Conservation (phyloP, 192 early-diverging fungal species). For the Backusella mclennaniae region DNA sequence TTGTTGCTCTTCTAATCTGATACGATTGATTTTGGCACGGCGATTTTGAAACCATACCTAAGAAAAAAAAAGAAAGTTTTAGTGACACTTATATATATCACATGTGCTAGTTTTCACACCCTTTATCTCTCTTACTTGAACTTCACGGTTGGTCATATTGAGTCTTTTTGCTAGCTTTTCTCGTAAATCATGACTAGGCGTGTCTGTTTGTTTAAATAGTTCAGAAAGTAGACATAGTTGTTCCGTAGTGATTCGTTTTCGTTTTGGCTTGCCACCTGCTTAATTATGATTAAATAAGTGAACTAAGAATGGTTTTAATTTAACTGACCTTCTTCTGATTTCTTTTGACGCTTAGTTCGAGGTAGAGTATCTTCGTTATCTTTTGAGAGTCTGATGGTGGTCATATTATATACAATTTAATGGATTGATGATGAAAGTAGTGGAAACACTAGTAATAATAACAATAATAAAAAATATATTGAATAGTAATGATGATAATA, state of each 20-base stretch:
- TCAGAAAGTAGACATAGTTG: slow-evolving; percentile 67
- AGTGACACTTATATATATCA: slow-evolving; percentile 21
- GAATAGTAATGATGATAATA: not conserved
- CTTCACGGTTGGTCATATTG: slow-evolving; percentile 77
- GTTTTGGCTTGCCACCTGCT: slow-evolving; percentile 56
- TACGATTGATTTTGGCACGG: slow-evolving; percentile 75
- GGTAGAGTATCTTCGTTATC: not conserved
- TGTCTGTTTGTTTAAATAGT: slow-evolving; percentile 73
- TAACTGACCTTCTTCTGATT: slow-evolving; percentile 3
- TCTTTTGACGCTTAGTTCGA: slow-evolving; percentile 12
- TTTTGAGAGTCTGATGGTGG: not conserved
- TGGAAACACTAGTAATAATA: not conserved
- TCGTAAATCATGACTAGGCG: slow-evolving; percentile 73
- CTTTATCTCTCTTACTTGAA: slow-evolving; percentile 52
- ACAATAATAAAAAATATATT: not conserved
- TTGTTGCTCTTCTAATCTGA: slow-evolving; percentile 17
- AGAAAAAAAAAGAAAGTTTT: not conserved
- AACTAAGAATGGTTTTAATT: not conserved
- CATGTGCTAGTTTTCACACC: slow-evolving; percentile 12
- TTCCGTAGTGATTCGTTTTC: slow-evolving; percentile 73
- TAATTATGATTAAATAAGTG: not conserved
- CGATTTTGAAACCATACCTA: slow-evolving; percentile 88
- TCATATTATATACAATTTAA: not conserved
- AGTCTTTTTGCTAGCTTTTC: slow-evolving; percentile 72
- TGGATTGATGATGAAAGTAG: not conserved